Evolutionary conservation across 2,329 filamentous ascomycete genomes (phyloP).

Genomic region (Colletotrichum sp.): DNA sequence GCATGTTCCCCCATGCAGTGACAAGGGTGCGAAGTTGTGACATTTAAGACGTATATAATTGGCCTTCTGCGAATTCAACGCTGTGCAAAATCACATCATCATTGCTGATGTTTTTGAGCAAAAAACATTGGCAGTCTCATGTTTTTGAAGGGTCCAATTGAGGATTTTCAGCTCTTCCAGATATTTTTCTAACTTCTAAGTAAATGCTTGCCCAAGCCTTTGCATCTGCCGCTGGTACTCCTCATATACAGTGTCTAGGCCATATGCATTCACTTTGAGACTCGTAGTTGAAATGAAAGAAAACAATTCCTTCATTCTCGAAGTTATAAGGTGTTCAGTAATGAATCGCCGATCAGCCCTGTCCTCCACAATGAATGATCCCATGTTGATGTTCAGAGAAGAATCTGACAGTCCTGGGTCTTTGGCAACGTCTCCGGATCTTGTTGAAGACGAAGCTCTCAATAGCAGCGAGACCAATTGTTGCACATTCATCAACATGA

Average conservation of each 20-base stretch:
- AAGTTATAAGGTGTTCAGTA: neutral
- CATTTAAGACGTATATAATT: neutral
- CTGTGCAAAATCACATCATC: neutral
- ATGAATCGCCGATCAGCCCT: neutral
- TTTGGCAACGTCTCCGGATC: neutral
- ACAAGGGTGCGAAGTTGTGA: neutral
- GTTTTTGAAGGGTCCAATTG: neutral
- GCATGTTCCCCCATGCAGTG: neutral
- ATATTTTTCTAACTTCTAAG: neutral
- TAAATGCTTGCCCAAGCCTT: neutral
- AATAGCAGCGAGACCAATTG: neutral
- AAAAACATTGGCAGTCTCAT: too few species aligned
- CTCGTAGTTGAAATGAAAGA: neutral
- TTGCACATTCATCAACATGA: neutral
- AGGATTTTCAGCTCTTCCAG: neutral
- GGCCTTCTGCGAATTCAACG: neutral
- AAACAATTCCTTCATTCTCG: neutral
- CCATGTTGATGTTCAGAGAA: neutral
- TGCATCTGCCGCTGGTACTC: neutral
- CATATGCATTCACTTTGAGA: neutral
- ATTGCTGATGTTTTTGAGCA: neutral
- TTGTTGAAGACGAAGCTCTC: neutral
- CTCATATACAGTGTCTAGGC: neutral
- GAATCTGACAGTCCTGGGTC: neutral
- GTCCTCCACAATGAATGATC: neutral